A percentile compares a stretch with the other conserved stretches of the same genome.
Evolutionary conservation across 2,329 filamentous ascomycete species (phyloP).

Genomic region (Fusarium graminum): DNA sequence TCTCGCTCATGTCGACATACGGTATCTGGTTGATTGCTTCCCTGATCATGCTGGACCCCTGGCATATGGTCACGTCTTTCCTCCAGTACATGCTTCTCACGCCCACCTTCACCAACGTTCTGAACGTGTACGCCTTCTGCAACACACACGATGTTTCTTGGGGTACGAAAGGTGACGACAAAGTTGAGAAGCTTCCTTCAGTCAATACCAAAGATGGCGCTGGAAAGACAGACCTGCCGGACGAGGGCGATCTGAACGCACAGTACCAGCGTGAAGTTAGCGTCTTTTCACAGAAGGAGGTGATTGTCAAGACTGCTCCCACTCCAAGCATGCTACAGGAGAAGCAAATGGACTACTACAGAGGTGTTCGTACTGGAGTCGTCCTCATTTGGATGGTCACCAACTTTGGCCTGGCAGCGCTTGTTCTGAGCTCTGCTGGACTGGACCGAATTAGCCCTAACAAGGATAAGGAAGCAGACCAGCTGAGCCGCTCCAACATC

Average conservation of each 20-base stretch:
- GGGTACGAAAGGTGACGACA: constrained; percentile 99
- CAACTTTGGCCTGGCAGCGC: constrained; percentile 88
- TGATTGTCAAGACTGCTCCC: constrained; percentile 75
- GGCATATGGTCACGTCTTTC: constrained; percentile 99
- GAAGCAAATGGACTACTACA: constrained; percentile 98
- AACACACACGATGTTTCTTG: constrained; percentile 99
- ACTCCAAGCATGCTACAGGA: constrained; percentile 72
- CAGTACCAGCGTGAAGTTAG: constrained; percentile 90
- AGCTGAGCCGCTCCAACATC: constrained; percentile 74
- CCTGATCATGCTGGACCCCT: constrained; percentile 95
- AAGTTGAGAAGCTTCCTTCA: constrained; percentile 88
- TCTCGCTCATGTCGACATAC: constrained; percentile 92
- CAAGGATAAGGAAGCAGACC: constrained; percentile 55
- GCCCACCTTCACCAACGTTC: constrained; percentile 96
- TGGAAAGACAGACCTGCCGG: constrained; percentile 95
- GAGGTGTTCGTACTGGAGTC: constrained; percentile 91
- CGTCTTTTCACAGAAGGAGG: constrained; percentile 79
- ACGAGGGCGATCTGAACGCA: constrained; percentile 93
- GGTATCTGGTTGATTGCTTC: constrained; percentile 93
- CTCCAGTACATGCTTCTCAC: constrained; percentile 94
- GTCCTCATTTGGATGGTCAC: constrained; percentile 97
- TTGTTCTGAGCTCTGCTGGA: constrained; percentile 88
- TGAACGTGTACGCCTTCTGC: constrained; percentile 99
- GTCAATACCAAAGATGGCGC: constrained; percentile 89
- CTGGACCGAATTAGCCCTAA: constrained; percentile 73